Evolutionary conservation across 1,139 yeast genomes (phyloP).

Genomic region (Blastobotrys arbuscula): DNA sequence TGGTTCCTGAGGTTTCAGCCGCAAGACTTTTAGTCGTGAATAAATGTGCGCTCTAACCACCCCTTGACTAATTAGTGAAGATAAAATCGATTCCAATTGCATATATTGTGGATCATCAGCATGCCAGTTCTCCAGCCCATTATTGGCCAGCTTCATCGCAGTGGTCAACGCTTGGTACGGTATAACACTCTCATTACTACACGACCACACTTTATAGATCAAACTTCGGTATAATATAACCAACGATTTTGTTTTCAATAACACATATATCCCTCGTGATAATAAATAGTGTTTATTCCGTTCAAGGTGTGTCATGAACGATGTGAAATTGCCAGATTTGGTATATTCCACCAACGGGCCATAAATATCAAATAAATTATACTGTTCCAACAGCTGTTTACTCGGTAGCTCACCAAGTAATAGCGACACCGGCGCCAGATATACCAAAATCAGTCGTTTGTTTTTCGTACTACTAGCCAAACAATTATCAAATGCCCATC

Average conservation of each 20-base stretch:
- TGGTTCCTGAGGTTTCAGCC: slow-evolving; percentile 25
- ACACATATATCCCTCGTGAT: slow-evolving; percentile 27
- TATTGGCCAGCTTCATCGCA: slow-evolving; percentile 20
- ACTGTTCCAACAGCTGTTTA: slow-evolving; percentile 22
- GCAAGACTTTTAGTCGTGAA: slow-evolving; percentile 25
- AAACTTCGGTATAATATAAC: slow-evolving; percentile 31
- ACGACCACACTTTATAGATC: slow-evolving; percentile 20
- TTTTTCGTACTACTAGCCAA: slow-evolving; percentile 34
- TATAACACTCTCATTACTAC: neutral
- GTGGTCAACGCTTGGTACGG: neutral
- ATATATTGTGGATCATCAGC: slow-evolving; percentile 18
- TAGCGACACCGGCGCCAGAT: slow-evolving; percentile 48
- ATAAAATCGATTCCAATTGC: slow-evolving; percentile 33
- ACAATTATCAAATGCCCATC: slow-evolving; percentile 54
- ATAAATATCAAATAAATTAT: slow-evolving; percentile 24
- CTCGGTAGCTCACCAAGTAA: slow-evolving; percentile 36
- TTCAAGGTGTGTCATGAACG: slow-evolving; percentile 26
- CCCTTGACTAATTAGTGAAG: slow-evolving; percentile 34
- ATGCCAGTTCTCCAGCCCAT: slow-evolving; percentile 9
- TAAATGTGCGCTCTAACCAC: slow-evolving; percentile 35
- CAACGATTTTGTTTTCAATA: slow-evolving; percentile 27
- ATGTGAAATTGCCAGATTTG: slow-evolving; percentile 27
- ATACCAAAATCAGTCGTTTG: slow-evolving; percentile 41
- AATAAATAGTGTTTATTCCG: slow-evolving; percentile 25
- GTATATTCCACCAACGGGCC: slow-evolving; percentile 29